phyloP scores from a whole-genome alignment of 31 red algal genomes.

The Endocladia muricata region DNA sequence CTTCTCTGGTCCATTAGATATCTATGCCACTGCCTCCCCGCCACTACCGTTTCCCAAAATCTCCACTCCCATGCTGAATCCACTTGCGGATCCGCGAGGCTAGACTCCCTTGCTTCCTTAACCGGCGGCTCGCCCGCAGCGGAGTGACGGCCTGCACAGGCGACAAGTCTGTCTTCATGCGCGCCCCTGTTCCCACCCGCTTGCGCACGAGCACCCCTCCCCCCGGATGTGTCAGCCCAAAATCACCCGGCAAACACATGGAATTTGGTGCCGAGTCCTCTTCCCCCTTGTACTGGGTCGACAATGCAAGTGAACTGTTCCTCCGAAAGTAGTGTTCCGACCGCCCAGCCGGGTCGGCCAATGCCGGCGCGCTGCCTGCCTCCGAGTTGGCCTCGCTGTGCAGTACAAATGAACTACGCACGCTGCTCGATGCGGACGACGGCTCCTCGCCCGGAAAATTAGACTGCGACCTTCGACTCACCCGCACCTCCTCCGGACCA shows the following conservation, averaged over 20 bases:
- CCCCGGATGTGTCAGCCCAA: background rate
- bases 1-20: no score
- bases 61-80: background rate
- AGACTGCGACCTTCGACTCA: slow-evolving; percentile 7
- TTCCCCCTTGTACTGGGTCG: background rate
- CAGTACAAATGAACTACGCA: slow-evolving; percentile 2
- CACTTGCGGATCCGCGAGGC: slow-evolving; percentile 7
- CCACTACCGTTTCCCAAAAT: background rate
- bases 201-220: slow-evolving; percentile 11
- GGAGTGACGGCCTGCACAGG: background rate
- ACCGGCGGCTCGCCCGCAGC: slow-evolving; percentile 4
- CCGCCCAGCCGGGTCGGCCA: background rate
- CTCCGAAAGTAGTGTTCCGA: slow-evolving; percentile 11
- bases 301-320: background rate
- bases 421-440: background rate
- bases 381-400: background rate
- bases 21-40: no score
- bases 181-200: background rate
- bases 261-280: background rate
- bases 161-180: background rate
- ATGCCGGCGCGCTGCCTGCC: slow-evolving; percentile 7
- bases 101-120: background rate
- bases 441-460: slow-evolving; percentile 9
- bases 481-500: background rate
- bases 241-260: background rate